Evolutionary conservation across 2,329 filamentous ascomycete species (phyloP).

Genomic region (Pestalotiopsis sp.): DNA sequence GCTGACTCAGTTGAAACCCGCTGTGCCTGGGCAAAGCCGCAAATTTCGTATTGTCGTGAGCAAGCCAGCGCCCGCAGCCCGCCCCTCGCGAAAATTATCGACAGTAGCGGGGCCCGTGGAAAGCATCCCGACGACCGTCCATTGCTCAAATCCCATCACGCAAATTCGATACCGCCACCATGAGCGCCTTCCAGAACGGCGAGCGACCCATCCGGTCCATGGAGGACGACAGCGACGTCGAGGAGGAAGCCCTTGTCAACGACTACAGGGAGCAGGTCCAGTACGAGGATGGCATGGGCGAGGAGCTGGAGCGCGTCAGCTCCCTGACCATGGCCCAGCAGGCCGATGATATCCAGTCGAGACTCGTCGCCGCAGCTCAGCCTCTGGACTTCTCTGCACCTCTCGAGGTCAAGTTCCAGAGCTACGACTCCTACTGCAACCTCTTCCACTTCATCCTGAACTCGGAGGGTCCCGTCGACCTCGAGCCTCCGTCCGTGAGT

Average conservation of each 20-base stretch:
- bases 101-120: conserved; percentile 8
- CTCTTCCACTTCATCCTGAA: conserved; percentile 99
- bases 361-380: conserved; percentile 87
- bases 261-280: conserved; percentile 97
- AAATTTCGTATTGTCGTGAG: conserved; percentile 8
- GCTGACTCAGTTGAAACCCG: not conserved
- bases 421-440: conserved; percentile 99
- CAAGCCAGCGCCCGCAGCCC: conserved; percentile 1
- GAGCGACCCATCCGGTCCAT: conserved; percentile 61
- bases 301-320: conserved; percentile 76
- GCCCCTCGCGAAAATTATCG: conserved; percentile 12
- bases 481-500: conserved; percentile 93
- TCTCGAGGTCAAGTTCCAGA: conserved; percentile 95
- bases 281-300: conserved; percentile 79
- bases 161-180: conserved; percentile 36
- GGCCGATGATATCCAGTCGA: conserved; percentile 89
- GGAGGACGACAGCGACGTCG: conserved; percentile 87
- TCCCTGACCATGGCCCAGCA: conserved; percentile 72
- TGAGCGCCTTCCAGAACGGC: conserved; percentile 67
- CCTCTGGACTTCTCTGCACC: conserved; percentile 95
- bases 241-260: conserved; percentile 93
- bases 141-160: not conserved
- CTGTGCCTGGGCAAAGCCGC: not conserved
- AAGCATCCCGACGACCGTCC: not conserved
- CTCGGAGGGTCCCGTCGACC: conserved; percentile 96